Percentiles rank a stretch among this genome's conserved stretches.
Conservation (phyloP, 2,329 filamentous ascomycete genomes). For the Cordyceps javanica region DNA sequence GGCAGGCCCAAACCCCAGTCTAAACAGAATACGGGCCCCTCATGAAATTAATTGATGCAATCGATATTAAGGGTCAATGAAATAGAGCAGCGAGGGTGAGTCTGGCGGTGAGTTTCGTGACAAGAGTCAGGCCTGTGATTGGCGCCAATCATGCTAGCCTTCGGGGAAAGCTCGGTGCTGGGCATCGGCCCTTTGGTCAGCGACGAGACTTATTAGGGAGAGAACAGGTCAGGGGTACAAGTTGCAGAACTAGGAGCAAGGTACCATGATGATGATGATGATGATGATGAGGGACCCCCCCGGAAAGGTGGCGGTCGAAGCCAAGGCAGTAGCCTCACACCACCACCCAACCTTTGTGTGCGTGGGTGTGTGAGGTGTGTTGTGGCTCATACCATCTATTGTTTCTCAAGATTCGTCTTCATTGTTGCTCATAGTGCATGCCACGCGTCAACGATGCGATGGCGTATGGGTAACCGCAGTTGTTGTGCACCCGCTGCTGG, state of each 20-base stretch:
- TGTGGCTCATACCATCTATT: too few relatives aligned
- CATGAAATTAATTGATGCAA: neutral
- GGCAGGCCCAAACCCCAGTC: neutral
- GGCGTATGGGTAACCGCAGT: too few relatives aligned
- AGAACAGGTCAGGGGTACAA: neutral
- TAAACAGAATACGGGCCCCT: neutral
- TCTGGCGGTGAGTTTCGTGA: constrained; percentile 9
- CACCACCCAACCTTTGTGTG: neutral
- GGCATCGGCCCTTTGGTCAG: neutral
- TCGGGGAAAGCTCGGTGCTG: constrained; percentile 12
- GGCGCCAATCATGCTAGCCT: neutral
- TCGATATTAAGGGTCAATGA: neutral
- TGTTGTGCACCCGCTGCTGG: neutral
- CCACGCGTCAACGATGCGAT: neutral
- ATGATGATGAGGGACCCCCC: too few relatives aligned
- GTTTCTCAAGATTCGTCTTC: neutral
- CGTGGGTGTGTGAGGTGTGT: neutral
- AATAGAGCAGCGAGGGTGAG: neutral
- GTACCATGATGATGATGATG: neutral
- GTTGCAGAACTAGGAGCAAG: too few relatives aligned
- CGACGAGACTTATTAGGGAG: neutral
- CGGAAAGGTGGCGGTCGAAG: too few relatives aligned
- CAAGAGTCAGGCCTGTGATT: neutral
- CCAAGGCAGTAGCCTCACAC: too few relatives aligned
- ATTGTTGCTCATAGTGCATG: neutral